Percentiles rank a stretch among this genome's conserved stretches.
Evolutionary conservation across 2,329 filamentous ascomycete species (phyloP).

Genomic region (Ophiobolus disseminans): DNA sequence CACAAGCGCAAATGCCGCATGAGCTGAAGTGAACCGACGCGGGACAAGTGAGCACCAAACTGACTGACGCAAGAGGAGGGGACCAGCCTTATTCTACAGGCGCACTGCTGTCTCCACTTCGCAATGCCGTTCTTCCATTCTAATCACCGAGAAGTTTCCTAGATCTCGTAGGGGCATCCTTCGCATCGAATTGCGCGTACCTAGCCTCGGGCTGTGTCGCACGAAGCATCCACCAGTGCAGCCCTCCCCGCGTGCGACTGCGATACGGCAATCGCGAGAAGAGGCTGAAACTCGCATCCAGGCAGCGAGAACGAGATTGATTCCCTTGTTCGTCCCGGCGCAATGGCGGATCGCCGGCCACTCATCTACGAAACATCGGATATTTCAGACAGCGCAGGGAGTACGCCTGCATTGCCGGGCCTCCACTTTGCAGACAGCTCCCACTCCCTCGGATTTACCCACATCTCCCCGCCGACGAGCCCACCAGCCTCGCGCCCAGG

Average conservation of each 20-base stretch:
- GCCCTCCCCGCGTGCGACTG: too few relatives aligned
- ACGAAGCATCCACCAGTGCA: too few relatives aligned
- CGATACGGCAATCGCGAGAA: slow-evolving; percentile 1
- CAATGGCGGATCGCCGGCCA: slow-evolving; percentile 42
- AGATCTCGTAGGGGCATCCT: neutral
- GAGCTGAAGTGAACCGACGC: neutral
- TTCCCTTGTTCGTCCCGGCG: slow-evolving; percentile 2
- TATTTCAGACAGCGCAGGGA: slow-evolving; percentile 34
- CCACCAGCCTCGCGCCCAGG: slow-evolving; percentile 42
- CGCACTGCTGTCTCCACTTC: neutral
- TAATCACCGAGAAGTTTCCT: neutral
- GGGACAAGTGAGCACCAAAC: neutral
- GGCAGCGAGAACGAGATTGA: slow-evolving; percentile 9
- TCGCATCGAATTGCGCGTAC: too few relatives aligned
- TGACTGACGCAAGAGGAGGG: too few relatives aligned
- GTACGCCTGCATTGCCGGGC: slow-evolving; percentile 36
- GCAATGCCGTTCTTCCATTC: neutral
- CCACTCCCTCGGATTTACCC: slow-evolving; percentile 31
- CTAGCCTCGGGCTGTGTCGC: too few relatives aligned
- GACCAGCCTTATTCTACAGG: slow-evolving; percentile 3
- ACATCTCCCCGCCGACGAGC: slow-evolving; percentile 28
- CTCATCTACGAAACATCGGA: slow-evolving; percentile 38
- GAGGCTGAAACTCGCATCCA: slow-evolving; percentile 24
- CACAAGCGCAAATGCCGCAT: slow-evolving; percentile 1
- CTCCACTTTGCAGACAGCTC: slow-evolving; percentile 34